A percentile compares a stretch with the other conserved stretches of the same genome.
phyloP scores from a whole-genome alignment of 2,329 filamentous ascomycete species.

The Pseudophaeomoniella oleicola region DNA sequence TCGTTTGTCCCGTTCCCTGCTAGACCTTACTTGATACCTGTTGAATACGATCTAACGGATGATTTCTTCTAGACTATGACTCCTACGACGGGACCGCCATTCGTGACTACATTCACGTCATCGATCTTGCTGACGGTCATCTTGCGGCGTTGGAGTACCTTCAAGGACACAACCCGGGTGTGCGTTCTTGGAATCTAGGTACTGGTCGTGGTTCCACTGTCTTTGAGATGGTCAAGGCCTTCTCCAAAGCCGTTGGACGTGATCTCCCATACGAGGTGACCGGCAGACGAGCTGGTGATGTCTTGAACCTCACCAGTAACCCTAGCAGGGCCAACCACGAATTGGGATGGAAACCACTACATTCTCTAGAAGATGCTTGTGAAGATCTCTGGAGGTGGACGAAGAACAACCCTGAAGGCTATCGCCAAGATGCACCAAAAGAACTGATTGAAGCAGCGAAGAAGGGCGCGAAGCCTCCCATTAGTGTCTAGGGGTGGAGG shows the following conservation, averaged over 20 bases:
- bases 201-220: conserved; percentile 91
- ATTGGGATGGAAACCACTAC: conserved; percentile 80
- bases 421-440: conserved; percentile 78
- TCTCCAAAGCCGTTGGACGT: conserved; percentile 71
- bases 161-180: conserved; percentile 67
- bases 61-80: conserved; percentile 55
- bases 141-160: conserved; percentile 83
- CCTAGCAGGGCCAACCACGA: conserved; percentile 75
- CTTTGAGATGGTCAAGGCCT: conserved; percentile 93
- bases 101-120: conserved; percentile 94
- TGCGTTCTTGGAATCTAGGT: conserved; percentile 92
- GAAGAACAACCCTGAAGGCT: conserved; percentile 88
- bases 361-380: conserved; percentile 84
- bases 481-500: too few relatives aligned
- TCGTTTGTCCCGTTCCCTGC: neutral
- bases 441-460: conserved; percentile 57
- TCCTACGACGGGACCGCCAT: conserved; percentile 88
- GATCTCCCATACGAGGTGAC: conserved; percentile 79
- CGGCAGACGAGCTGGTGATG: conserved; percentile 70
- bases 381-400: conserved; percentile 95
- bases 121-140: conserved; percentile 77
- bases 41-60: neutral
- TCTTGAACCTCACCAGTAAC: conserved; percentile 88
- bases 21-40: conserved; percentile 6
- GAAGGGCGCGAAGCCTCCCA: conserved; percentile 7